Evolutionary conservation across 148 eudicot species (phyloP).

Genomic region (Rhododendron henanense): DNA sequence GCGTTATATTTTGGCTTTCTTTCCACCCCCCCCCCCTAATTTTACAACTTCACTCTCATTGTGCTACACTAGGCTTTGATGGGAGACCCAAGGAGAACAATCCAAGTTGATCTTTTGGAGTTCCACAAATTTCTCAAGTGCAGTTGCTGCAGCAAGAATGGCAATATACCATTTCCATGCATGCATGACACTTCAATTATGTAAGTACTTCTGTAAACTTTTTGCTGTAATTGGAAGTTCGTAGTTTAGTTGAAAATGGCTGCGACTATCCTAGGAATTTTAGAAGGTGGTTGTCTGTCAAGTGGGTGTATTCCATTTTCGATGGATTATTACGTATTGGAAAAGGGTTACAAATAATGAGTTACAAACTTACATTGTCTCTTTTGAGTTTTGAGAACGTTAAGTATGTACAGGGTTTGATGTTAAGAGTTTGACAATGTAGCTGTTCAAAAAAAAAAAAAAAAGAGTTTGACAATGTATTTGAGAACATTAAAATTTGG

Average conservation of each 20-base stretch:
- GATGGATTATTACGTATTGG: not conserved
- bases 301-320: not conserved
- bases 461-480: not conserved
- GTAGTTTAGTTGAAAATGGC: not conserved
- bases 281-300: not conserved
- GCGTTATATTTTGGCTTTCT: not conserved
- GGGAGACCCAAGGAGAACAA: slow-evolving; percentile 81
- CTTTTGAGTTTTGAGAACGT: not conserved
- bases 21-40: not conserved
- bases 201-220: slow-evolving; percentile 37
- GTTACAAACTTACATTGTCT: not conserved
- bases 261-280: not conserved
- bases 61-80: slow-evolving; percentile 56
- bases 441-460: too few species aligned
- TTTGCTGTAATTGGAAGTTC: not conserved
- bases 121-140: slow-evolving; percentile 57
- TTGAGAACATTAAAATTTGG: not conserved
- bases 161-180: slow-evolving; percentile 45
- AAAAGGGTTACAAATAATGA: not conserved
- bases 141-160: slow-evolving; percentile 64
- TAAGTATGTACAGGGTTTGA: not conserved
- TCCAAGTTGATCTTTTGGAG: slow-evolving; percentile 85
- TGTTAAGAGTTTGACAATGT: not conserved
- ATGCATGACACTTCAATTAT: slow-evolving; percentile 79
- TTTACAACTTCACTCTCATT: not conserved